phyloP scores from a whole-genome alignment of 495 filamentous ascomycete genomes.

The Acidiella bohemica region DNA sequence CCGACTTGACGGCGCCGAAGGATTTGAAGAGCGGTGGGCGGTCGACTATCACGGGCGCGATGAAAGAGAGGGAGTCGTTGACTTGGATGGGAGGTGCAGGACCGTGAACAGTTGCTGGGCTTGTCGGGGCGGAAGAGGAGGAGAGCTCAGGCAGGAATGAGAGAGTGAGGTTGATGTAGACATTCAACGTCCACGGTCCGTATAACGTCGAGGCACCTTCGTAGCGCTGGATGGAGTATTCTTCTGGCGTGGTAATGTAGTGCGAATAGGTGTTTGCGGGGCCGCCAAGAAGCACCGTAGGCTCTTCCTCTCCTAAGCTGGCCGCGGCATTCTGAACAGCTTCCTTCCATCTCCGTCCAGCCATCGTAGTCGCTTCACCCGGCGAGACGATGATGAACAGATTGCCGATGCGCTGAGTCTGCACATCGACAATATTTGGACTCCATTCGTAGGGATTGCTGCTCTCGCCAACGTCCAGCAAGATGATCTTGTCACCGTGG shows the following conservation, averaged over 20 bases:
- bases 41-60: conserved; percentile 66
- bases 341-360: conserved; percentile 78
- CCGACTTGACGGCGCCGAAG: conserved; percentile 60
- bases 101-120: conserved; percentile 32
- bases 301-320: conserved; percentile 23
- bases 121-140: conserved; percentile 31
- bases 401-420: conserved; percentile 77
- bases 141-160: conserved; percentile 57
- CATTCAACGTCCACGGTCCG: conserved; percentile 79
- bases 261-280: conserved; percentile 94
- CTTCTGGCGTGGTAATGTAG: conserved; percentile 87
- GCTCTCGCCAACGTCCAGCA: conserved; percentile 79
- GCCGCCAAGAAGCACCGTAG: conserved; percentile 77
- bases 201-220: conserved; percentile 93
- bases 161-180: conserved; percentile 76
- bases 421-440: conserved; percentile 87
- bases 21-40: conserved; percentile 51
- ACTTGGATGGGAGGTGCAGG: conserved; percentile 71
- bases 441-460: conserved; percentile 73
- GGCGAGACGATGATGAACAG: conserved; percentile 76
- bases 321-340: conserved; percentile 45
- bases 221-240: conserved; percentile 82
- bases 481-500: conserved; percentile 73
- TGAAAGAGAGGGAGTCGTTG: conserved; percentile 68
- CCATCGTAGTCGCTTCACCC: conserved; percentile 92